A percentile compares a stretch with the other conserved stretches of the same genome.
Conservation (phyloP, 352 stramenopile genomes). For the Elongisporangium anandrum region DNA sequence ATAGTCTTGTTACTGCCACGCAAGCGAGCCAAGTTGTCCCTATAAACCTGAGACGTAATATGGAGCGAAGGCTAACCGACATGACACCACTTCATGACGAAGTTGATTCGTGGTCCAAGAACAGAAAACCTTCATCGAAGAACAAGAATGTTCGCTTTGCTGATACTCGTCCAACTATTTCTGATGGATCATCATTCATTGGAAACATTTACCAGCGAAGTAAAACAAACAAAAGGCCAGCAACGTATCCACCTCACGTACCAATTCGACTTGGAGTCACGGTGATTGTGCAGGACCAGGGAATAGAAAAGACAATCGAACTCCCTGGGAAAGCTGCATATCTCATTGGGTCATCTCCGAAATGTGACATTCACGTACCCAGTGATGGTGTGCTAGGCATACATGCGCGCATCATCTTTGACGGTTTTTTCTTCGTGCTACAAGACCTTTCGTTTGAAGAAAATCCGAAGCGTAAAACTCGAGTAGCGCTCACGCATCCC, state of each 20-base stretch:
- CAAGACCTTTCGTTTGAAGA: constrained; percentile 71
- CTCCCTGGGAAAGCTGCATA: constrained; percentile 24
- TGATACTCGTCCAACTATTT: constrained; percentile 16
- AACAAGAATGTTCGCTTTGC: constrained; percentile 24
- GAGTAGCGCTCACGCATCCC: constrained; percentile 37
- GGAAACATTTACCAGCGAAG: constrained; percentile 51
- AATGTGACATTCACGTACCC: constrained; percentile 49
- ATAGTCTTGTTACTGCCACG: constrained; percentile 18
- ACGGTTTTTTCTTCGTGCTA: constrained; percentile 61
- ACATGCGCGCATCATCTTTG: constrained; percentile 59
- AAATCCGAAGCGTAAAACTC: constrained; percentile 46
- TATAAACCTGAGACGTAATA: not conserved
- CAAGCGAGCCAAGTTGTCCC: not conserved
- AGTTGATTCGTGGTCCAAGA: constrained; percentile 4
- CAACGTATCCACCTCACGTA: not conserved
- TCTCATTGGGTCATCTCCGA: constrained; percentile 50
- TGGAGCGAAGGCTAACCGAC: not conserved
- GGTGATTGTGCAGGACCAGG: constrained; percentile 2
- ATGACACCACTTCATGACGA: not conserved
- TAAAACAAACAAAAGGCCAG: constrained; percentile 9
- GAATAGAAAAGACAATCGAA: constrained; percentile 11
- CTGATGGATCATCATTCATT: constrained; percentile 26
- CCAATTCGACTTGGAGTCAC: not conserved
- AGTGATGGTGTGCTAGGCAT: constrained; percentile 42
- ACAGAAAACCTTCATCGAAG: not conserved